Evolutionary conservation across 208 protist genomes (phyloP).

Genomic region (Tritrichomonas foetus): DNA sequence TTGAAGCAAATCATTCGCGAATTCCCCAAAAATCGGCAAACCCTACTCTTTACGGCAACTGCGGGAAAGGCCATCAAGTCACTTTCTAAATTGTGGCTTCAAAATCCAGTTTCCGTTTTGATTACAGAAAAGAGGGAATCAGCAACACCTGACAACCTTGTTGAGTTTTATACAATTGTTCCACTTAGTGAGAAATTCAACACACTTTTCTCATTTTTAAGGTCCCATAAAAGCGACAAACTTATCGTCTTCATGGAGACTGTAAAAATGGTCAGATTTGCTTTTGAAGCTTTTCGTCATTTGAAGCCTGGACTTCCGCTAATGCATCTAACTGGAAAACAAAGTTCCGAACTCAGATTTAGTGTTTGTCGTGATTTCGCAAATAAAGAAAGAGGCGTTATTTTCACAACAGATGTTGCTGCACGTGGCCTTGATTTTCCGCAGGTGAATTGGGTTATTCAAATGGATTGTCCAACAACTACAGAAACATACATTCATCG

Average conservation of each 20-base stretch:
- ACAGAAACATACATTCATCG: slow-evolving; percentile 96
- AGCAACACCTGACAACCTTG: background rate
- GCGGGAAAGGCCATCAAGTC: slow-evolving; percentile 75
- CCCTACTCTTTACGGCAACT: slow-evolving; percentile 96
- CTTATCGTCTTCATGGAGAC: slow-evolving; percentile 39
- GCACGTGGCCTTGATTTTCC: slow-evolving; percentile 89
- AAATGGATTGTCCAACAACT: slow-evolving; percentile 94
- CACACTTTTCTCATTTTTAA: slow-evolving; percentile 6
- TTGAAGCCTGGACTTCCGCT: background rate
- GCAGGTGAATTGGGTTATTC: slow-evolving; percentile 92
- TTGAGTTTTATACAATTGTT: slow-evolving; percentile 11
- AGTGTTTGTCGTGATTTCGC: background rate
- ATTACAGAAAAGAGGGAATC: background rate
- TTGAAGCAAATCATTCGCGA: slow-evolving; percentile 82
- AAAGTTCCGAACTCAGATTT: background rate
- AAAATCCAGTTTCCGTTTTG: background rate
- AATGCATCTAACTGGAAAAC: background rate
- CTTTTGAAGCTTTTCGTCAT: slow-evolving; percentile 9
- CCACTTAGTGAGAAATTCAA: slow-evolving; percentile 21
- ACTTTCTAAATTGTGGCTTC: slow-evolving; percentile 19
- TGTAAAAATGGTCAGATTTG: slow-evolving; percentile 23
- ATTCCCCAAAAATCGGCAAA: slow-evolving; percentile 81
- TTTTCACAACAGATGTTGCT: slow-evolving; percentile 62
- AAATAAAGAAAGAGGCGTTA: slow-evolving; percentile 51
- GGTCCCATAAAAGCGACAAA: slow-evolving; percentile 20